A percentile compares a stretch with the other conserved stretches of the same genome.
Evolutionary conservation across 495 filamentous ascomycete species (phyloP).

Genomic region (Trichocladium uniseriatum): DNA sequence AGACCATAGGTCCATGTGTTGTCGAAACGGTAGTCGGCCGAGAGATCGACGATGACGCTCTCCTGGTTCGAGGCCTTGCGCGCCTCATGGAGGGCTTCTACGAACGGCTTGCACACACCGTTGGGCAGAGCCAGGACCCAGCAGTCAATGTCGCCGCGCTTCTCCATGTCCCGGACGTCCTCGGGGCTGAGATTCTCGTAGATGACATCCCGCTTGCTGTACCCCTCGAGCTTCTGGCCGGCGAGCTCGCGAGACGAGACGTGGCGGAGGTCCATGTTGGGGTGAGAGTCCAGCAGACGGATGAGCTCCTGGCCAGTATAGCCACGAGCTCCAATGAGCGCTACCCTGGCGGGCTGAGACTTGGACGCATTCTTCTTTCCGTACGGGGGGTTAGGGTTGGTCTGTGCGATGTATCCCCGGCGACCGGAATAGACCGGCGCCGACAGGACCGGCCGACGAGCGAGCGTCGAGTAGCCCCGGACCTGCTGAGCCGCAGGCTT

Average conservation of each 20-base stretch:
- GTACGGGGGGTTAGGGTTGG: conserved; percentile 96
- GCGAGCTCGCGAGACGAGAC: conserved; percentile 92
- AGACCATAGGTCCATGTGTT: conserved; percentile 89
- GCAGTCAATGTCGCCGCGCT: conserved; percentile 87
- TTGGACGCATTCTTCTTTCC: conserved; percentile 87
- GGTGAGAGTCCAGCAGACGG: conserved; percentile 78
- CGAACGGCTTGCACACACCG: conserved; percentile 91
- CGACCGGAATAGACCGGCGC: conserved; percentile 8
- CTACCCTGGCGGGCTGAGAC: conserved; percentile 68
- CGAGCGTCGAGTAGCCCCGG: conserved; percentile 54
- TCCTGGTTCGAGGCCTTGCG: conserved; percentile 48
- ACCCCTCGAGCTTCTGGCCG: conserved; percentile 83
- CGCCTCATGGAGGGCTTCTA: conserved; percentile 78
- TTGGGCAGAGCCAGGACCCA: conserved; percentile 99
- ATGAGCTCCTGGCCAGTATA: conserved; percentile 95
- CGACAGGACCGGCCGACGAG: conserved; percentile 28
- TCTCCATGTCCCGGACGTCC: conserved; percentile 83
- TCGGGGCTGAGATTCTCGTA: conserved; percentile 89
- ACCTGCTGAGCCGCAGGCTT: conserved; percentile 47
- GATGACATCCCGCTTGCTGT: conserved; percentile 83
- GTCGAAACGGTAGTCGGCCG: conserved; percentile 92
- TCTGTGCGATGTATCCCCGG: conserved; percentile 56
- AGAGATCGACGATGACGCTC: conserved; percentile 84
- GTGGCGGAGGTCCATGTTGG: conserved; percentile 87
- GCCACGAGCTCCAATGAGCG: conserved; percentile 88